Percentiles rank a stretch among this genome's conserved stretches.
These are phyloP conservation scores for Fusarium veterinarium DNA, from an alignment of 2,329 filamentous ascomycete species.

Conservation along the genomic window DNA sequence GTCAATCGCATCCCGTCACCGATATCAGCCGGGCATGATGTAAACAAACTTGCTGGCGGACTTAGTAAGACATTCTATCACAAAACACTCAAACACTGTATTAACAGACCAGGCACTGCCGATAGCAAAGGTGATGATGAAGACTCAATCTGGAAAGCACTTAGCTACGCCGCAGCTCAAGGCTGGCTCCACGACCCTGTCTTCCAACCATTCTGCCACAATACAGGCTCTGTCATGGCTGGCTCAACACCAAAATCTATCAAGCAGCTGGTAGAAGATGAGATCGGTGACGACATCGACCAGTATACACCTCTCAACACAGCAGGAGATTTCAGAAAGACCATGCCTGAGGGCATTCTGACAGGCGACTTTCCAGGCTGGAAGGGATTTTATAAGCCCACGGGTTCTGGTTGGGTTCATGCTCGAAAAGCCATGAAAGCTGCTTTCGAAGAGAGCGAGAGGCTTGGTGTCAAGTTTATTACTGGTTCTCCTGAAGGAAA, in stretches of 20 bases:
- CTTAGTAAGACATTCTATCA: not conserved
- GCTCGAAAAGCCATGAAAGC: constrained; percentile 28
- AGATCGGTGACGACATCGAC: constrained; percentile 15
- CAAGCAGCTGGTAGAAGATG: constrained; percentile 17
- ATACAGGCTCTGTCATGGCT: constrained; percentile 25
- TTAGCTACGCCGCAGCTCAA: constrained; percentile 4
- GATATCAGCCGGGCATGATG: constrained; percentile 30
- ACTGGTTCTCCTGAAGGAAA: constrained; percentile 10
- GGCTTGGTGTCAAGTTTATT: constrained; percentile 27
- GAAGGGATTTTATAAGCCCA: constrained; percentile 25
- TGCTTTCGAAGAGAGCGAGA: constrained; percentile 23
- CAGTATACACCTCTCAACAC: constrained; percentile 20
- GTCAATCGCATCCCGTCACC: constrained; percentile 25
- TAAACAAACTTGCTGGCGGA: constrained; percentile 26
- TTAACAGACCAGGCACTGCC: not conserved
- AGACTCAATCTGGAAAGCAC: constrained; percentile 3
- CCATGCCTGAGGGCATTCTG: constrained; percentile 24
- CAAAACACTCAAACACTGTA: accelerated
- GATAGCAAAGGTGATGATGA: constrained; percentile 12
- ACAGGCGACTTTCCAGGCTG: constrained; percentile 25
- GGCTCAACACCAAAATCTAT: constrained; percentile 20
- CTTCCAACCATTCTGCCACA: constrained; percentile 19
- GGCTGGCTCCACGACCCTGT: constrained; percentile 28
- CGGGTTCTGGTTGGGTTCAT: constrained; percentile 28
- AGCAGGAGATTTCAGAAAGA: constrained; percentile 18